These are phyloP conservation scores for Lasiodiplodia hormozganensis DNA, from an alignment of 2,329 filamentous ascomycete genomes.

Conservation along the genomic window DNA sequence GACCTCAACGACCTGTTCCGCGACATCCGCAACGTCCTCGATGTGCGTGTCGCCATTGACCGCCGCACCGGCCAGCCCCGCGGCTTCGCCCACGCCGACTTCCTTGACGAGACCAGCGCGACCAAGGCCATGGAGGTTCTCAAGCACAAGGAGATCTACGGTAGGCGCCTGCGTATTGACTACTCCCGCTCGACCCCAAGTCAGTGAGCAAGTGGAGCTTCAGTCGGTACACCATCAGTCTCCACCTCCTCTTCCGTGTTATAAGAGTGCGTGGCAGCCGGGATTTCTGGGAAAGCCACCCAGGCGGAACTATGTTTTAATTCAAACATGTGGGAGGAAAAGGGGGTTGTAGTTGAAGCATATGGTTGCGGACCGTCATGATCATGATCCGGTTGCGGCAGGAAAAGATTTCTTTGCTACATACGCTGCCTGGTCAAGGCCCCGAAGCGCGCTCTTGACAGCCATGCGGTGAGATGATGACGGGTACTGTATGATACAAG, in stretches of 20 bases:
- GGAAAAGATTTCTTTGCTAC: background rate
- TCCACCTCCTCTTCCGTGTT: background rate
- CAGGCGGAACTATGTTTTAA: background rate
- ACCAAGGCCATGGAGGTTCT: constrained; percentile 65
- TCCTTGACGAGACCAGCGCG: constrained; percentile 72
- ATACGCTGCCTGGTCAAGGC: background rate
- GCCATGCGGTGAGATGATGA: background rate
- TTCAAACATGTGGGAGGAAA: background rate
- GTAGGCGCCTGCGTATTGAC: constrained; percentile 70
- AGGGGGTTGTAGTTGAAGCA: background rate
- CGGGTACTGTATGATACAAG: background rate
- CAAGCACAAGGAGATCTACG: constrained; percentile 65
- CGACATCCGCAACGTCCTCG: constrained; percentile 71
- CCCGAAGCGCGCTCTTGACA: background rate
- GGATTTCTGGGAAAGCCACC: background rate
- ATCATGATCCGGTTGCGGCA: background rate
- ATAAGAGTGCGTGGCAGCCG: background rate
- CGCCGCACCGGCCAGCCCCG: constrained; percentile 78
- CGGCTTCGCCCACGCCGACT: constrained; percentile 87
- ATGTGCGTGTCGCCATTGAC: constrained; percentile 84
- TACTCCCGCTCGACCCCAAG: constrained; percentile 55
- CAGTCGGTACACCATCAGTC: background rate
- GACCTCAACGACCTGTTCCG: constrained; percentile 82
- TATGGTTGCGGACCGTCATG: background rate
- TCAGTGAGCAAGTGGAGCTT: constrained; percentile 19